phyloP scores from a whole-genome alignment of 345 rosid genomes.

The Eucalyptus regnans region DNA sequence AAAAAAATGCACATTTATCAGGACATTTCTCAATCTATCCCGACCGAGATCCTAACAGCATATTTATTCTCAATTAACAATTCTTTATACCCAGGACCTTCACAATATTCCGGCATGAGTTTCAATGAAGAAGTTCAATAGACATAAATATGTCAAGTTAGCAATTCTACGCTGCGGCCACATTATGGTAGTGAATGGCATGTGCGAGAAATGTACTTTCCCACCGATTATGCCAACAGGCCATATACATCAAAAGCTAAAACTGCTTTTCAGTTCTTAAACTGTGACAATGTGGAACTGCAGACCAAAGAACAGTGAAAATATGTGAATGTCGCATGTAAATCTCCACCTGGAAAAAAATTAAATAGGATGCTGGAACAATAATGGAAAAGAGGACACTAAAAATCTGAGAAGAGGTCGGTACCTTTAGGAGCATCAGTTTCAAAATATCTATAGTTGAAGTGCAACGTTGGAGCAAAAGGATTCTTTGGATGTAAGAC shows the following conservation, averaged over 20 bases:
- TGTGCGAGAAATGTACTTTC: background rate
- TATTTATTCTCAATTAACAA: background rate
- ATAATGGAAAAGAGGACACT: background rate
- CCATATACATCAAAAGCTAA: background rate
- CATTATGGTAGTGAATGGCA: background rate
- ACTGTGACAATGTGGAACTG: background rate
- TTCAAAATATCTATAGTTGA: slow-evolving; percentile 73
- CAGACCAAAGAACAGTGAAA: background rate
- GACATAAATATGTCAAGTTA: background rate
- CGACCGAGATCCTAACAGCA: background rate
- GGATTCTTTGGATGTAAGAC: slow-evolving; percentile 89
- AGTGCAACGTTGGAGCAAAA: slow-evolving; percentile 86
- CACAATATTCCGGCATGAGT: background rate
- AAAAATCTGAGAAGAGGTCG: background rate
- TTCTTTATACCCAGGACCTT: background rate
- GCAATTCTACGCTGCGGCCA: background rate
- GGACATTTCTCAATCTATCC: background rate
- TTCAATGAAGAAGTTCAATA: background rate
- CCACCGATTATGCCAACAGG: background rate
- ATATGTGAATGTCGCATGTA: background rate
- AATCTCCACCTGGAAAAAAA: background rate
- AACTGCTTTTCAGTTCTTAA: background rate
- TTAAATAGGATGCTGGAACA: background rate
- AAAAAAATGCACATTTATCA: background rate
- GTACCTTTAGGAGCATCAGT: slow-evolving; percentile 76